Conservation (phyloP, 805 yeast species). For the Candida silvicultrix region DNA sequence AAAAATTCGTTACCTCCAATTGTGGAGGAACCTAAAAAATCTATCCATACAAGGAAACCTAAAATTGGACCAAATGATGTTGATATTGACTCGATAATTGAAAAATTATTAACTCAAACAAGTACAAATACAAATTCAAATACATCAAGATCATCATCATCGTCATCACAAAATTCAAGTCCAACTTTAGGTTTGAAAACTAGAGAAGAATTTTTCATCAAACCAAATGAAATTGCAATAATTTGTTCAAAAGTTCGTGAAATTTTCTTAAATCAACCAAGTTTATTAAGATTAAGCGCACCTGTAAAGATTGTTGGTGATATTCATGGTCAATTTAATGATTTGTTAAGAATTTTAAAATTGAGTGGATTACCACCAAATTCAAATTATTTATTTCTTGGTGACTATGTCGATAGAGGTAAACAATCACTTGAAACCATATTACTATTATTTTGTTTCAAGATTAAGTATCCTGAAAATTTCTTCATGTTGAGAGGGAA, state of each 20-base stretch:
- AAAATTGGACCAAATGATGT: constrained; percentile 20
- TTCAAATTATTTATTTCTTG: constrained; percentile 85
- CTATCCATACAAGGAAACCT: neutral
- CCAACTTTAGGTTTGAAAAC: constrained; percentile 3
- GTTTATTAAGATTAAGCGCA: constrained; percentile 71
- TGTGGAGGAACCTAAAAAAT: constrained; percentile 12
- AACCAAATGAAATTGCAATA: constrained; percentile 58
- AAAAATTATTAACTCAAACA: constrained; percentile 38
- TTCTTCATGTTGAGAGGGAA: constrained; percentile 90
- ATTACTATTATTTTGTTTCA: constrained; percentile 78
- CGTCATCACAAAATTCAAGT: no score
- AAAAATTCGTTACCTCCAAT: constrained; percentile 14
- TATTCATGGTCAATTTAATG: constrained; percentile 95
- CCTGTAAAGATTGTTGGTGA: constrained; percentile 87
- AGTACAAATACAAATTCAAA: constrained; percentile 4
- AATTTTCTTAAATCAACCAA: constrained; percentile 83
- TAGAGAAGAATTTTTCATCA: constrained; percentile 14
- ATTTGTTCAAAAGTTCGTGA: constrained; percentile 87
- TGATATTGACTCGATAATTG: constrained; percentile 59
- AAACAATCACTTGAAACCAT: constrained; percentile 94
- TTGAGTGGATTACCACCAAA: constrained; percentile 97
- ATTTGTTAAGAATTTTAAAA: constrained; percentile 82
- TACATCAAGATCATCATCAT: no score
- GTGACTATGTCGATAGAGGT: constrained; percentile 97
- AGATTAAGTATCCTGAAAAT: constrained; percentile 94